phyloP scores from a whole-genome alignment of 2,329 filamentous ascomycete genomes.

The Aspergillus vadensis region DNA sequence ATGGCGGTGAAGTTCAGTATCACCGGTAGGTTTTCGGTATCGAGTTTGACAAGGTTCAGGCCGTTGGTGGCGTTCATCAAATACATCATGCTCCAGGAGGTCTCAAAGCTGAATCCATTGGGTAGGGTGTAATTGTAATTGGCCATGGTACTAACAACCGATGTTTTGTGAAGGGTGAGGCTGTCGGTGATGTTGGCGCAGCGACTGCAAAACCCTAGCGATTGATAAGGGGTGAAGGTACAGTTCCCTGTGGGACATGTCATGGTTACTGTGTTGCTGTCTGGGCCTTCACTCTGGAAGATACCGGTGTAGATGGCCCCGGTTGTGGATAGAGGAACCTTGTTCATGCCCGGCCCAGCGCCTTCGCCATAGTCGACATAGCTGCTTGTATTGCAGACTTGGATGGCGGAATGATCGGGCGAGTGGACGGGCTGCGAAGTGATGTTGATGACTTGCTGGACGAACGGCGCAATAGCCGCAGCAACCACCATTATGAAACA shows the following conservation, averaged over 20 bases:
- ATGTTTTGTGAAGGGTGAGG: slow-evolving; percentile 7
- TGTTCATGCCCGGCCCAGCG: slow-evolving; percentile 25
- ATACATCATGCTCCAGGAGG: slow-evolving; percentile 16
- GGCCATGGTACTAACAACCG: not conserved
- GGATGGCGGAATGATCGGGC: slow-evolving; percentile 18
- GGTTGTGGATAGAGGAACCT: slow-evolving; percentile 25
- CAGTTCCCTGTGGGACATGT: slow-evolving; percentile 39
- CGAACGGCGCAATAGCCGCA: slow-evolving; percentile 33
- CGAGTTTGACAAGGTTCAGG: slow-evolving; percentile 17
- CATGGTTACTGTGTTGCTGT: slow-evolving; percentile 22
- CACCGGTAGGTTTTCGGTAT: slow-evolving; percentile 13
- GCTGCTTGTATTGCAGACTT: slow-evolving; percentile 24
- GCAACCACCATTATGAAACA: slow-evolving; percentile 32
- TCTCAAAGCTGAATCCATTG: slow-evolving; percentile 22
- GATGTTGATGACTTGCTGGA: slow-evolving; percentile 33
- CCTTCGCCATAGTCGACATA: slow-evolving; percentile 26
- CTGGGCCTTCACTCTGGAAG: slow-evolving; percentile 22
- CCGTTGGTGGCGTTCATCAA: slow-evolving; percentile 25
- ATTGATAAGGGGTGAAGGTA: slow-evolving; percentile 33
- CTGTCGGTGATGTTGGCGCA: slow-evolving; percentile 25
- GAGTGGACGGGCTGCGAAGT: slow-evolving; percentile 21
- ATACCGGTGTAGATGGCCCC: slow-evolving; percentile 36
- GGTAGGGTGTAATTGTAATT: slow-evolving; percentile 24
- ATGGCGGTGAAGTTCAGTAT: slow-evolving; percentile 30
- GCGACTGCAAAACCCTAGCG: slow-evolving; percentile 33